Base-by-base conservation (phyloP, 1,284 basidiomycete species). In the Ustilago vetiveriae region DNA sequence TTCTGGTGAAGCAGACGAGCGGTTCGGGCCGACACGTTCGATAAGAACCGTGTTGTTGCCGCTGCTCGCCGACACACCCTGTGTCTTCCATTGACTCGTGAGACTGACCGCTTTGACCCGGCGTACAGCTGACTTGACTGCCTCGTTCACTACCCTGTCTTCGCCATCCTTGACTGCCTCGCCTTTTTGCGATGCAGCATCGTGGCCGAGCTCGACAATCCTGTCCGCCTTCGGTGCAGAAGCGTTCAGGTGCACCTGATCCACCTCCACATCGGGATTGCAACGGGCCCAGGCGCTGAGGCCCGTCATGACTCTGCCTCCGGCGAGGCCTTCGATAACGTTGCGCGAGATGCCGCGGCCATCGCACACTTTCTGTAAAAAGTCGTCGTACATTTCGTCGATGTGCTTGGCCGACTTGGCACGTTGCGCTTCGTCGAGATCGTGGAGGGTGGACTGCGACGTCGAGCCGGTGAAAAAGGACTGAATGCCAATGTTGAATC, bases 291-390 rank as follows among this genome's bases (percentile, higher is more conserved):
- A 84, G 17, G 83, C 83, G 17, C 74, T 74, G 39, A 83, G 65
- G 16, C 83, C 83, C 0, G 83, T 83, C 73, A 82, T 82, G n/a
- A 84, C 83, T 19, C 83, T 57, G 1, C 84, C 84, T 13, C 83
- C 83, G 0, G 83, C 84, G 19, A 84, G 64, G 8, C 65, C 58
- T 36, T 83, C 80, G 14, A 84, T 77, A 6, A 82, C 71, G 4
- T 82, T 82, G 24, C 68, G 59, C 13, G 78, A 72, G 24, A 84
- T 80, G 8, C 74, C 68, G 26, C 84, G 70, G 4, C 83, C 83
- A 9, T 81, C 75, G 52, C 77, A 78, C 1, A 84, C 84, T 69
- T 80, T 78, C 16, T 51, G 46, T 2, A 79, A 48, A 47, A 79
- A 79, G 32, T 76, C 75, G 32, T 65, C 60, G 60, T 84, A 84